Base-by-base conservation (phyloP, 345 rosid species). In the Bruguiera sexangula region DNA sequence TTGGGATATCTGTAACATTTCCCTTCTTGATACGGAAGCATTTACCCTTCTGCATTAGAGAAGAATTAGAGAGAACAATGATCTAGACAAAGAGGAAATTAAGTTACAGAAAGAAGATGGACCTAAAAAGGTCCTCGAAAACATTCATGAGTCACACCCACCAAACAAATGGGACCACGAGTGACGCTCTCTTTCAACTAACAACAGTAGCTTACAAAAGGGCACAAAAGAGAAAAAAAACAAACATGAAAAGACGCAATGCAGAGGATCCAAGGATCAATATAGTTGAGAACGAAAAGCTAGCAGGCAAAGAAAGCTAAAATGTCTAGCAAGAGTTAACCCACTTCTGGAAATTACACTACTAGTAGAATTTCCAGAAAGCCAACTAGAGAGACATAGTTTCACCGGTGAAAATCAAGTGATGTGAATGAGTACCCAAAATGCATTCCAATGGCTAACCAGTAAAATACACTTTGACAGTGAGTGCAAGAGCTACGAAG, bases 1-100 rank as follows among this genome's bases (percentile, higher is more conserved):
- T 59, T 73, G 65, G 24, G 72, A 31, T 30, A 74, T 43, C 46
- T 87, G 84, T 21, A 86, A 78, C 74, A 76, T 75, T 63, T 83
- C 83, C 69, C 96, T 84, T 75, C 96, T 95, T 58, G 88, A 76
- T 3, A 92, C 13, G 29, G 99, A 88, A 20, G 82, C 95, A 80
- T 89, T 89, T 46, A 89, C 96, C 81, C 84, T 88, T 69, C 99
- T 94, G 85, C 76, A 78, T 59, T 36, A 24, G 8, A 6, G 58
- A 24, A 11, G 10, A 6, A 26, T 15, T 13, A 10, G 21, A 43
- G 27, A 32, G 32, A 9, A 27, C 21, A 48, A 63, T 27, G 4
- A 24, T 66, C 29, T 37, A 37, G 29, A 6, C n/a, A 46, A 22
- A 4, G 20, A 5, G 8, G 39, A 36, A 36, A 36, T 36, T 36